A percentile compares a stretch with the other conserved stretches of the same genome.
These are phyloP conservation scores for Penicillium decumbens DNA, from an alignment of 2,329 filamentous ascomycete genomes.

Conservation along the genomic window DNA sequence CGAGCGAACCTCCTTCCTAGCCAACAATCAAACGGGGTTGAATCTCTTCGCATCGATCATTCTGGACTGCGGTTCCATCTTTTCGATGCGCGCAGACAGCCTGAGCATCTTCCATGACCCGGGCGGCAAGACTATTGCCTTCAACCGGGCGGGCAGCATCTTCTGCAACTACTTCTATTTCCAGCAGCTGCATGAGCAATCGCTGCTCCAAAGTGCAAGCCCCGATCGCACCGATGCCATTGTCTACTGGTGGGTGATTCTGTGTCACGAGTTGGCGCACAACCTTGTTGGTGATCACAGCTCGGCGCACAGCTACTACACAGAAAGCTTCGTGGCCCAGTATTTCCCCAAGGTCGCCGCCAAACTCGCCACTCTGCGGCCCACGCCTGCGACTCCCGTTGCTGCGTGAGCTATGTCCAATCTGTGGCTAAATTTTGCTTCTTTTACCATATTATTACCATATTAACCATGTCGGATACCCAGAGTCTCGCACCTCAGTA, in stretches of 20 bases:
- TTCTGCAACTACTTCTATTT: constrained; percentile 95
- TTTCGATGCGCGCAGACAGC: constrained; percentile 62
- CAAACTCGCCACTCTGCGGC: constrained; percentile 42
- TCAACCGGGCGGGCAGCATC: constrained; percentile 79
- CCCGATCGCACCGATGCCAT: constrained; percentile 61
- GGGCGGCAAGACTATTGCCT: constrained; percentile 76
- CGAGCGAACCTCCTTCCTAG: constrained; percentile 56
- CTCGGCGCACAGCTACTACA: constrained; percentile 77
- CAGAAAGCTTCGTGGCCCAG: constrained; percentile 70
- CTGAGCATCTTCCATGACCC: constrained; percentile 87
- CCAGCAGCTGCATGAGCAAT: constrained; percentile 64
- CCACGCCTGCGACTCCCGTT: not conserved
- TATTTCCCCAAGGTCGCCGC: constrained; percentile 68
- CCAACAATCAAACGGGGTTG: constrained; percentile 57
- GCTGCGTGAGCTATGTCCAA: not conserved
- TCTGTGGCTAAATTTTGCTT: not conserved
- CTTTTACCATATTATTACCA: not conserved
- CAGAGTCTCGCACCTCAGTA: not conserved
- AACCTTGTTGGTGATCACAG: constrained; percentile 79
- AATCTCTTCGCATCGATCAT: constrained; percentile 67
- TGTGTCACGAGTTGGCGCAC: constrained; percentile 93
- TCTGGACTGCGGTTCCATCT: constrained; percentile 65
- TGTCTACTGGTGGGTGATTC: constrained; percentile 90
- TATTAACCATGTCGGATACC: constrained; percentile 9
- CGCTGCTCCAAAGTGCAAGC: constrained; percentile 39